Conservation (phyloP, 495 filamentous ascomycete genomes). For the Penicillium turbatum region DNA sequence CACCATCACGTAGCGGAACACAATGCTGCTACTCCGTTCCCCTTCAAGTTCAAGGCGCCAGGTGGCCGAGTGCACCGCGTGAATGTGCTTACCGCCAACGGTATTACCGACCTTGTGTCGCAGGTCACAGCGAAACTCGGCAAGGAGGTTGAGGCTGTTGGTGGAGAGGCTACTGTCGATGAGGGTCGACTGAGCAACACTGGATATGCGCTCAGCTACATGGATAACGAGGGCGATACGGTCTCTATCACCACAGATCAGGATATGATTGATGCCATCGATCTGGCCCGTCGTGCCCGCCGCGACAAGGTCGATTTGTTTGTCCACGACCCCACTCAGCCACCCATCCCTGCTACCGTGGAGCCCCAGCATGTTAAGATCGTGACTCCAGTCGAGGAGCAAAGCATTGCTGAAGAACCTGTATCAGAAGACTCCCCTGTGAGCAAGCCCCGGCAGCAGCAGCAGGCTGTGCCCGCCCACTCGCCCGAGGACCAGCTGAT, state of each 20-base stretch:
- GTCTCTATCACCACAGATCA: slow-evolving; percentile 96
- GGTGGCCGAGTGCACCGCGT: slow-evolving; percentile 92
- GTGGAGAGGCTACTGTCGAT: slow-evolving; percentile 66
- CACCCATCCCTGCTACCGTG: slow-evolving; percentile 63
- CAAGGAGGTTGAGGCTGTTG: slow-evolving; percentile 77
- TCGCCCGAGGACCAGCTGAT: slow-evolving; percentile 71
- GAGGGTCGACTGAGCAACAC: slow-evolving; percentile 73
- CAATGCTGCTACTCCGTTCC: slow-evolving; percentile 74
- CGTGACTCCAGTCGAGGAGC: slow-evolving; percentile 55
- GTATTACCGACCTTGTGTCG: slow-evolving; percentile 74
- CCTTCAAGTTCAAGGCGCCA: slow-evolving; percentile 99
- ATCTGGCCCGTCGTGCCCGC: slow-evolving; percentile 67
- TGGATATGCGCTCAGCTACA: slow-evolving; percentile 93
- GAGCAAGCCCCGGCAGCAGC: slow-evolving; percentile 34
- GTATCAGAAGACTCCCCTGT: slow-evolving; percentile 54
- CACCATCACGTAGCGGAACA: slow-evolving; percentile 45
- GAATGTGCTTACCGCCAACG: slow-evolving; percentile 74
- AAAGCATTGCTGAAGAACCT: slow-evolving; percentile 49
- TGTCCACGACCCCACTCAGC: slow-evolving; percentile 87
- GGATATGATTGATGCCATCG: slow-evolving; percentile 86
- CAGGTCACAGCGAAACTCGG: slow-evolving; percentile 84
- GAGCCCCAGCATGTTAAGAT: slow-evolving; percentile 60
- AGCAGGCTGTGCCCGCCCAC: slow-evolving; percentile 34
- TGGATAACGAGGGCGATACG: slow-evolving; percentile 96
- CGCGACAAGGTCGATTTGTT: slow-evolving; percentile 96